Percentiles rank a stretch among this genome's conserved stretches.
These are phyloP conservation scores for Chaetoceros tenuissimus DNA, from an alignment of 108 stramenopile genomes.

Conservation along the genomic window DNA sequence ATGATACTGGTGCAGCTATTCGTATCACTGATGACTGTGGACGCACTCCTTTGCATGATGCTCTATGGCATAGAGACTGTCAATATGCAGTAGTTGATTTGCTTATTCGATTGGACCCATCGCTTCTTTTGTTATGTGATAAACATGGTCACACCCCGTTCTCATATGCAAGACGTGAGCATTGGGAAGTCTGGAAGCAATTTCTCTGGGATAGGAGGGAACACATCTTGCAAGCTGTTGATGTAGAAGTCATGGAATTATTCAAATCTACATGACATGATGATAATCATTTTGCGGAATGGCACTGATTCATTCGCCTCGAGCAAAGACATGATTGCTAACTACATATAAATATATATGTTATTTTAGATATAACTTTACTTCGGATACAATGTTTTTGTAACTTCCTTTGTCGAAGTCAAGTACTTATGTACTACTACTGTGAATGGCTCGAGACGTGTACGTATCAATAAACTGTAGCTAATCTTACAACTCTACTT, in stretches of 20 bases:
- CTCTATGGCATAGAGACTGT: constrained; percentile 57
- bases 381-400: too few relatives aligned
- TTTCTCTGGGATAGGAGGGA: not conserved
- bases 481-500: too few relatives aligned
- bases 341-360: too few relatives aligned
- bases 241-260: not conserved
- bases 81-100: not conserved
- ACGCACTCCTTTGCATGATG: constrained; percentile 81
- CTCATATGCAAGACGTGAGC: constrained; percentile 60
- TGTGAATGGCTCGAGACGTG: too few relatives aligned
- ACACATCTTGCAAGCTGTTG: not conserved
- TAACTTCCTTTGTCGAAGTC: too few relatives aligned
- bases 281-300: too few relatives aligned
- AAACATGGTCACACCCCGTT: constrained; percentile 69
- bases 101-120: not conserved
- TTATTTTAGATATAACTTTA: too few relatives aligned
- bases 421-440: too few relatives aligned
- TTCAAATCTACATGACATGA: too few relatives aligned
- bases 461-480: too few relatives aligned
- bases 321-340: too few relatives aligned
- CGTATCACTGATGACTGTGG: constrained; percentile 77
- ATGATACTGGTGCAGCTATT: constrained; percentile 33
- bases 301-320: too few relatives aligned
- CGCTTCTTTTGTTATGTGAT: constrained; percentile 45
- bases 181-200: constrained; percentile 19